Percentiles rank a stretch among this genome's conserved stretches.
phyloP scores from a whole-genome alignment of 768 basidiomycete species.

The Amyloporia xantha region DNA sequence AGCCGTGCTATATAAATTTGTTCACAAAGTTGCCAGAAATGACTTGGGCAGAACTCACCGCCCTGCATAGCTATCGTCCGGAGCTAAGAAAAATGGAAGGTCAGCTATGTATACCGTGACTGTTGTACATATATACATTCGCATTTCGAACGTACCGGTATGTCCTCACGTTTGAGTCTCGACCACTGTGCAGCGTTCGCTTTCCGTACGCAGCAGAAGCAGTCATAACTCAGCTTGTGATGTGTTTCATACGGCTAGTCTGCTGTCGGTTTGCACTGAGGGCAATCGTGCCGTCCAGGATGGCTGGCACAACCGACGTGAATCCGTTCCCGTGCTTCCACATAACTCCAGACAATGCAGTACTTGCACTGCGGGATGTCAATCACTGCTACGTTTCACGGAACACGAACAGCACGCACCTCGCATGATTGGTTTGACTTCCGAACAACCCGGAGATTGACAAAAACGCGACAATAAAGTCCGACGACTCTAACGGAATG shows the following conservation, averaged over 20 bases:
- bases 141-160: no score
- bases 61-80: no score
- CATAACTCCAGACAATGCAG: conserved; percentile 6
- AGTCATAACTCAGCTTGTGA: conserved; percentile 8
- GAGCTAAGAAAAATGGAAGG: no score
- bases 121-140: no score
- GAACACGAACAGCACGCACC: conserved; percentile 1
- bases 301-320: conserved; percentile 4
- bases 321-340: conserved; percentile 6
- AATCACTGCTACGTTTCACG: background rate
- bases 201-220: conserved; percentile 4
- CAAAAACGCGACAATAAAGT: conserved; percentile 17
- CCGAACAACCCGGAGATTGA: conserved; percentile 15
- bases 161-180: no score
- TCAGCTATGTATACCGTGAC: no score
- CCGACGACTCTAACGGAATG: conserved; percentile 5
- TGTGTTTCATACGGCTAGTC: background rate
- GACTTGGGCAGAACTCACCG: no score
- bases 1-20: no score
- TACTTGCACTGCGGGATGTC: conserved; percentile 6
- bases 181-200: no score
- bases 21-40: no score
- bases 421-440: conserved; percentile 14
- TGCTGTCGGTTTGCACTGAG: background rate
- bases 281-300: conserved; percentile 2